Evolutionary conservation across 2,329 filamentous ascomycete genomes (phyloP), one percentile per base, ranked within the genome.

Genomic region (Trichoderma sp.): DNA sequence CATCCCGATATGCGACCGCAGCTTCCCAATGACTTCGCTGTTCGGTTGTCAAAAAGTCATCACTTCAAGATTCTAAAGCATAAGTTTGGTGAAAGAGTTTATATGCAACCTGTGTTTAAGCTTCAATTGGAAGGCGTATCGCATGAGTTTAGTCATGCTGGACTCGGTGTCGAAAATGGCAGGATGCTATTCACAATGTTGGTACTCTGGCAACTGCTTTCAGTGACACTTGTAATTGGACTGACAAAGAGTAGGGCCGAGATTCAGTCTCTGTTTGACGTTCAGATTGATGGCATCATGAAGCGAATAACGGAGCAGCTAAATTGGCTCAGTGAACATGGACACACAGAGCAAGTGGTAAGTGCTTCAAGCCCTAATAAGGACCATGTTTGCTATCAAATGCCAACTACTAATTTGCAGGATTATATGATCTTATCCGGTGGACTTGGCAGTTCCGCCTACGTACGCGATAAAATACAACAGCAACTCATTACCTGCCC

Each of bases 51-150:
- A 9, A 79, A 78, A 63, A 80, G 82, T 23, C 79, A 82, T 6
- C 79, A 80, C 13, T 84, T 83, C 68, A 79, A 77, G 65, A 82
- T 78, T 4, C 74, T 80, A 8, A 82, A 82, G 68, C 80, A 82
- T 71, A 82, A 81, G 73, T 86, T 86, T 74, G 84, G 84, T 2
- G 81, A 85, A 70, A 80, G 76, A 13, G 83, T 82, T 1, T 84
- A 82, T 23, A 81, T 82, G 74, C 80, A 82, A 15, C 75, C 79
- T 1, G 75, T 80, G 1, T 85, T 83, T 68, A 84, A 80, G 70
- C 78, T 86, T 1, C 78, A 79, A 17, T 79, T 85, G 76, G 84
- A 84, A 6, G 83, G 83, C 0, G 81, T 85, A 6, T 77, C 81
- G 3, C 81, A 81, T 53, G 79, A 81, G 50, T 81, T 83, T 64